Evolutionary conservation across 176 grass and related monocot species (phyloP), one percentile per base, ranked within the genome.

Genomic region (Phyllostachys edulis): DNA sequence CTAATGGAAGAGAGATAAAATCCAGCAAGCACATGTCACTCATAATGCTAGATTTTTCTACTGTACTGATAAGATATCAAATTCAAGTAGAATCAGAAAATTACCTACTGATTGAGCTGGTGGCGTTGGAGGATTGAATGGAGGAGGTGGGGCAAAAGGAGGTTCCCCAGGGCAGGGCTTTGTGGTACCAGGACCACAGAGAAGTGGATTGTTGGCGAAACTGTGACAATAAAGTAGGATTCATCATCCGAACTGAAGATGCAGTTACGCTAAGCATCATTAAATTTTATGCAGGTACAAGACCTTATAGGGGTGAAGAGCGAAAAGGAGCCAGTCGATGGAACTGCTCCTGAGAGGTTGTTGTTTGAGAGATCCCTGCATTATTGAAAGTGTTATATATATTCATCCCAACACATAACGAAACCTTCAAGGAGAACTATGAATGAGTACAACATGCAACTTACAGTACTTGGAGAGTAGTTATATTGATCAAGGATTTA

Each of bases 301-400:
- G 34, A 94, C 93, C 93, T 94, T 52, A 94, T 94, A 75, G 93
- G 92, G 44, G 93, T 94, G 87, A 94, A 94, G 54, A 90, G 77
- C 26, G 90, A 88, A 89, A 94, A 94, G 9, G 93, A 92, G 7
- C 93, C 93, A 17, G 70, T 94, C 3, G 90, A 88, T 29, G 93
- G 93, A 66, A 94, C 90, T 77, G 54, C 13, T 84, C 93, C 93
- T 38, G 87, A 90, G 21, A 94, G 85, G 73, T 86, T 78, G 84
- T 94, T 94, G 77, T 50, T 94, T 20, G 93, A 94, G 68, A 94
- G 82, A 88, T 94, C 93, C 77, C 93, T 94, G 82, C 61, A 77
- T 37, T 67, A 79, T 63, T 49, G 64, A 66, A 38, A 61, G 54
- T 78, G 32, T 49, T 66, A 81, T 51, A 81, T 51, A 81, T 61